Percentiles rank a stretch among this genome's conserved stretches.
Conservation (phyloP, 2,329 filamentous ascomycete species). For the Lecanoromycetidae sp. region DNA sequence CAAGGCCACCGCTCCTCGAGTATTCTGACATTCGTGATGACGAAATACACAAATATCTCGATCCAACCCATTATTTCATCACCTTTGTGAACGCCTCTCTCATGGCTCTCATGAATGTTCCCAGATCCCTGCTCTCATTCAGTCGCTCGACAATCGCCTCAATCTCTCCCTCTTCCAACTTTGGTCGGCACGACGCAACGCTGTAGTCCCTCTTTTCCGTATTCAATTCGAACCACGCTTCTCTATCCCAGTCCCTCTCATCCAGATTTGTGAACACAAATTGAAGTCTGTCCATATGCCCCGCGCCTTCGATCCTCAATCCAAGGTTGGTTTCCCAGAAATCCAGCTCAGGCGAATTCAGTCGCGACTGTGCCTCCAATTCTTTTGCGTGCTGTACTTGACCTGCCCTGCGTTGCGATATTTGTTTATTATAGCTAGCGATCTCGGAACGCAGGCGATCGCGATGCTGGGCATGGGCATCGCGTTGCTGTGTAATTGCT, state of each 20-base stretch:
- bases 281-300: conserved; percentile 70
- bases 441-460: conserved; percentile 47
- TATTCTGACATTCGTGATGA: too few species aligned
- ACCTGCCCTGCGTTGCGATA: conserved; percentile 33
- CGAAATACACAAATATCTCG: background rate
- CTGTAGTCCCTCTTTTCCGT: conserved; percentile 74
- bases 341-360: conserved; percentile 85
- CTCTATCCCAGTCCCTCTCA: conserved; percentile 74
- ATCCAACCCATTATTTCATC: conserved; percentile 34
- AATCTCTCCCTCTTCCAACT: conserved; percentile 42
- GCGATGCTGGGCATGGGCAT: conserved; percentile 42
- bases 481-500: conserved; percentile 44
- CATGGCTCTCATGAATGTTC: conserved; percentile 51
- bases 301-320: conserved; percentile 77
- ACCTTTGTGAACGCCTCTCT: conserved; percentile 46
- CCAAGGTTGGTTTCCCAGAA: conserved; percentile 94
- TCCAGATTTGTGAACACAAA: conserved; percentile 83
- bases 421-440: conserved; percentile 35
- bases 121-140: conserved; percentile 50
- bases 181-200: conserved; percentile 65
- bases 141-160: conserved; percentile 44
- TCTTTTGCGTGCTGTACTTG: conserved; percentile 48
- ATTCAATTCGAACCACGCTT: conserved; percentile 87
- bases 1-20: too few species aligned
- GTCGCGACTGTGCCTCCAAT: conserved; percentile 69